phyloP scores from a whole-genome alignment of 2,329 filamentous ascomycete species.

The Lasiodiplodia sp. region DNA sequence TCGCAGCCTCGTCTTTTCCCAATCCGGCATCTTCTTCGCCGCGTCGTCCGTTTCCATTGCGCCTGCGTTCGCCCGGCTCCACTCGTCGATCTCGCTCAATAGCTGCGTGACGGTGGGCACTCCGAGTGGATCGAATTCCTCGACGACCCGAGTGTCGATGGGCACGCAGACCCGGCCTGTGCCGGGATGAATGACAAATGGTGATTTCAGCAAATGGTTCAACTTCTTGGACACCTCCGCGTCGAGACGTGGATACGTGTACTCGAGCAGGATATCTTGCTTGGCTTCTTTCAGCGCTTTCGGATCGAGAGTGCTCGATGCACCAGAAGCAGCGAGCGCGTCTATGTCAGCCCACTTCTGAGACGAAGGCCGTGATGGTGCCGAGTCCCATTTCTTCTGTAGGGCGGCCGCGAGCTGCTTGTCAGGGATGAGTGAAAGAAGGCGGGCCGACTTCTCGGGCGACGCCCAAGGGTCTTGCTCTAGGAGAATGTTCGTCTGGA shows the following conservation, averaged over 20 bases:
- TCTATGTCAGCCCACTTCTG: slow-evolving; percentile 97
- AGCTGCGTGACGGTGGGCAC: slow-evolving; percentile 91
- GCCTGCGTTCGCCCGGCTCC: slow-evolving; percentile 60
- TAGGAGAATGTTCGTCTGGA: slow-evolving; percentile 80
- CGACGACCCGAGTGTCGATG: slow-evolving; percentile 77
- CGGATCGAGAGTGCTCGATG: slow-evolving; percentile 74
- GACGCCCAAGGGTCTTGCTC: slow-evolving; percentile 86
- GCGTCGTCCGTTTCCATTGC: slow-evolving; percentile 47
- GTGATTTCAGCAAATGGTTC: slow-evolving; percentile 96
- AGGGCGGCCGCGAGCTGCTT: slow-evolving; percentile 77
- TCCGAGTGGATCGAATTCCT: slow-evolving; percentile 82
- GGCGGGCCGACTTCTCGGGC: slow-evolving; percentile 73
- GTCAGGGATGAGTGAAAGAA: slow-evolving; percentile 87
- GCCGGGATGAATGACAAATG: slow-evolving; percentile 94
- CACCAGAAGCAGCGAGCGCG: slow-evolving; percentile 77
- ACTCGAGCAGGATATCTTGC: slow-evolving; percentile 95
- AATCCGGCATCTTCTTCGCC: slow-evolving; percentile 72
- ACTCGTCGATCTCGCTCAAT: slow-evolving; percentile 84
- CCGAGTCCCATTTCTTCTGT: slow-evolving; percentile 88
- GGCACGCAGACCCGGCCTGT: slow-evolving; percentile 95
- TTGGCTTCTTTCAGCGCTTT: slow-evolving; percentile 84
- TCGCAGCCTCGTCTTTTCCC: slow-evolving; percentile 96
- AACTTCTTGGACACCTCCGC: slow-evolving; percentile 97
- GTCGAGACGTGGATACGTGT: slow-evolving; percentile 96
- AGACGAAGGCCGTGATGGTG: slow-evolving; percentile 76